Evolutionary conservation across 1,284 basidiomycete genomes (phyloP), one percentile per base, ranked within the genome.

Genomic region (Psilocybe mexicana): DNA sequence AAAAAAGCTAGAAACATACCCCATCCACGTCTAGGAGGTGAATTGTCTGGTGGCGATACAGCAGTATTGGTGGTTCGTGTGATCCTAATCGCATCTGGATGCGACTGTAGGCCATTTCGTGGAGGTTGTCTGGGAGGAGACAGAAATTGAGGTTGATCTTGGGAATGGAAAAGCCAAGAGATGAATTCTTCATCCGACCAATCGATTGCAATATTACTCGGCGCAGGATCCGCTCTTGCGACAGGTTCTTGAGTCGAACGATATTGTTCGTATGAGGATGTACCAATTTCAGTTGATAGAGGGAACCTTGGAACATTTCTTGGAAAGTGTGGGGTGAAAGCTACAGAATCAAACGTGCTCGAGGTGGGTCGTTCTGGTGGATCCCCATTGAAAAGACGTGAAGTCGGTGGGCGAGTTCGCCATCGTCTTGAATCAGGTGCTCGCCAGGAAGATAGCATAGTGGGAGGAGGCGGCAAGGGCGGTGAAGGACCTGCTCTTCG

Each of bases 21-120:
- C 83, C 82, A 84, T 51, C 79, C 80, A 62, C 80, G 76, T 65
- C 80, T 71, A 69, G 43, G 68, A 42, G 42, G 47, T 12, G 40
- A 63, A 35, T 61, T 61, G 30, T 68, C 67, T 38, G 65, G 48
- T 33, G 67, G 58, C 26, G 65, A 61, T 38, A 62, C 52, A 40
- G 55, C 52, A n/a, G 59, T 61, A 45, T 62, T 62, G 24, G 61
- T 58, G 44, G 49, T 59, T 52, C 64, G 57, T 12, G 68, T 61
- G 36, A 60, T 43, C 49, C 67, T 62, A 36, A 63, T 51, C 47
- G 65, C 57, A 56, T 61, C 48, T 50, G 52, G 33, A 55, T 62
- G 59, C 58, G 65, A 66, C 2, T 64, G 64, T 45, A 57, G 55
- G 38, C 59, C 58, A 36, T 43, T 46, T 52, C 60, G 53, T 4